A percentile compares a stretch with the other conserved stretches of the same genome.
These are phyloP conservation scores for Hygrocybe punicea DNA, from an alignment of 768 basidiomycete species.

Conservation along the genomic window DNA sequence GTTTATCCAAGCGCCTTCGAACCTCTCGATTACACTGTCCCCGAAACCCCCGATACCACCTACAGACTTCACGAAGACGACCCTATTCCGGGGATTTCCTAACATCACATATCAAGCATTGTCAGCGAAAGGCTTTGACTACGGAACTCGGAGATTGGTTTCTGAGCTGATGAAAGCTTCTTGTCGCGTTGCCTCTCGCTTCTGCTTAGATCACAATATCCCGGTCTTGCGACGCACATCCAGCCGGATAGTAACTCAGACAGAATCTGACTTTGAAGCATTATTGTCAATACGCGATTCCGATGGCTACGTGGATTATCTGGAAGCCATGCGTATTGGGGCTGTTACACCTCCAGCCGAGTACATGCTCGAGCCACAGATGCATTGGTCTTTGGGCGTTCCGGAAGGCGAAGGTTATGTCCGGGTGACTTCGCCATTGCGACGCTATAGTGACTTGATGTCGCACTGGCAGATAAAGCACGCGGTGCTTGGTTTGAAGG, in stretches of 20 bases:
- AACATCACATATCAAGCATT: conserved; percentile 45
- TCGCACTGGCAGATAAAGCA: conserved; percentile 93
- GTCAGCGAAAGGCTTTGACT: conserved; percentile 18
- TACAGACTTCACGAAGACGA: conserved; percentile 30
- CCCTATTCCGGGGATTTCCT: conserved; percentile 50
- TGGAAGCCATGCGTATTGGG: conserved; percentile 32
- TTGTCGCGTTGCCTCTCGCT: conserved; percentile 69
- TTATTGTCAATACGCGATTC: conserved; percentile 49
- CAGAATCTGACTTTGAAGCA: conserved; percentile 38
- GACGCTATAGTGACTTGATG: conserved; percentile 79
- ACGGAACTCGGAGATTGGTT: conserved; percentile 56
- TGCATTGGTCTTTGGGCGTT: conserved; percentile 71
- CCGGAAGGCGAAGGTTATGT: conserved; percentile 74
- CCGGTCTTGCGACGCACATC: conserved; percentile 61
- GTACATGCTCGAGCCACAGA: conserved; percentile 52
- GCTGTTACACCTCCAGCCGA: conserved; percentile 35
- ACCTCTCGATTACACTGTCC: conserved; percentile 25
- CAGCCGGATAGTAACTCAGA: conserved; percentile 28
- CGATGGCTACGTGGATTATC: conserved; percentile 43
- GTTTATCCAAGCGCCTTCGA: conserved; percentile 22
- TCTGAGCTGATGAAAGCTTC: conserved; percentile 83
- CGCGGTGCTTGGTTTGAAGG: conserved; percentile 48
- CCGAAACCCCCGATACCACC: conserved; percentile 20
- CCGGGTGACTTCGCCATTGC: conserved; percentile 80
- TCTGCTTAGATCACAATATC: conserved; percentile 56